These are phyloP conservation scores for Cylindrotheca fusiformis DNA, from an alignment of 108 stramenopile genomes.

Conservation along the genomic window DNA sequence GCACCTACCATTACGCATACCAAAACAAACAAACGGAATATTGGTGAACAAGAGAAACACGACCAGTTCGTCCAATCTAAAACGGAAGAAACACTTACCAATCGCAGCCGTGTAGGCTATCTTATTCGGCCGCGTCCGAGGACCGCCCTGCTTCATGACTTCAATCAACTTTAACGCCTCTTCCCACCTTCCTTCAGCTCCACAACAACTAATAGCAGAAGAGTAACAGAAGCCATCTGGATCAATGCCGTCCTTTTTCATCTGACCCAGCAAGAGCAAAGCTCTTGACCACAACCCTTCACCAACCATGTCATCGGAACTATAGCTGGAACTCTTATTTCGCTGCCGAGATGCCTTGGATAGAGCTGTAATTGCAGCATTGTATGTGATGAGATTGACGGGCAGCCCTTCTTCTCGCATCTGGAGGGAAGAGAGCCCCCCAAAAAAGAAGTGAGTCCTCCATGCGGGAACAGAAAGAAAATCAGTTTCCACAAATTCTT, in stretches of 20 bases:
- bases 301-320: background rate
- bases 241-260: conserved; percentile 59
- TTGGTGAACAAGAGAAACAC: background rate
- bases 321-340: background rate
- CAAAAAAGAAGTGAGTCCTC: conserved; percentile 1
- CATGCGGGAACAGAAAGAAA: background rate
- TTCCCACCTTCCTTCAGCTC: conserved; percentile 75
- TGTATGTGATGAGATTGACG: conserved; percentile 79
- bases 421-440: conserved; percentile 1
- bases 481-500: background rate
- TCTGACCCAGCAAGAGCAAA: conserved; percentile 50
- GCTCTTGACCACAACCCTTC: conserved; percentile 53
- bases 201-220: conserved; percentile 76
- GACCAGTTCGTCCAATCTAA: background rate
- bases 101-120: conserved; percentile 74
- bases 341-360: conserved; percentile 40
- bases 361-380: conserved; percentile 67
- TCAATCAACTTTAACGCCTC: conserved; percentile 68
- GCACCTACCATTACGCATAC: conserved; percentile 19
- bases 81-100: conserved; percentile 11
- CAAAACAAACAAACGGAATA: background rate
- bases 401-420: conserved; percentile 59
- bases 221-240: conserved; percentile 76
- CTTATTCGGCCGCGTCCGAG: conserved; percentile 54
- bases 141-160: conserved; percentile 61